A percentile compares a stretch with the other conserved stretches of the same genome.
These are phyloP conservation scores for Brasilioporus rufonigricans DNA, from an alignment of 768 basidiomycete genomes.

Conservation along the genomic window DNA sequence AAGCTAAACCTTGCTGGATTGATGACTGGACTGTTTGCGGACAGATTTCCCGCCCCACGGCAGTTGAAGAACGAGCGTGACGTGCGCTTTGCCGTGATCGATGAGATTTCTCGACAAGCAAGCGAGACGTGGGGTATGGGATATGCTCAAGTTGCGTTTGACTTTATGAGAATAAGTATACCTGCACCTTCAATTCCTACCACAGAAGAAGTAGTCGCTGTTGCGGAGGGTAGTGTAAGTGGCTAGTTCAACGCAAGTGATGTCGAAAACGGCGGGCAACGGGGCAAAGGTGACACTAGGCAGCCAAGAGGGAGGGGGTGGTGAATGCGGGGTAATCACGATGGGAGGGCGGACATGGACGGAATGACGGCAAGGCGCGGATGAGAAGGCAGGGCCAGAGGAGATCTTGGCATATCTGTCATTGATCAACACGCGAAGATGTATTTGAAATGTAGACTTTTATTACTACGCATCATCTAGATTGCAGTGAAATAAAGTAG, in stretches of 20 bases:
- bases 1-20: background rate
- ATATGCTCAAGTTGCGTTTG: conserved; percentile 52
- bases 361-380: conserved; percentile 1
- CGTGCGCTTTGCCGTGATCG: conserved; percentile 44
- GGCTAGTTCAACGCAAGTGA: background rate
- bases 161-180: conserved; percentile 50
- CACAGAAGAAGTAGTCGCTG: background rate
- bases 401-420: background rate
- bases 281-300: background rate
- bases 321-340: background rate
- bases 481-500: background rate
- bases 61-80: conserved; percentile 28
- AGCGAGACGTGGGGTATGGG: conserved; percentile 53
- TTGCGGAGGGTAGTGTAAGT: background rate
- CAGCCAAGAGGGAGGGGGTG: background rate
- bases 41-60: conserved; percentile 55
- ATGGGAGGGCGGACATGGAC: background rate
- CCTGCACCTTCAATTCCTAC: conserved; percentile 16
- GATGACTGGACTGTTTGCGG: background rate
- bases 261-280: background rate
- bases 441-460: background rate
- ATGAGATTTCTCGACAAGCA: conserved; percentile 64
- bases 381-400: background rate
- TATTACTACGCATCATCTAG: too few relatives aligned
- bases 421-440: too few relatives aligned